phyloP scores from a whole-genome alignment of 805 yeast species.

The Pichia sporocuriosa region DNA sequence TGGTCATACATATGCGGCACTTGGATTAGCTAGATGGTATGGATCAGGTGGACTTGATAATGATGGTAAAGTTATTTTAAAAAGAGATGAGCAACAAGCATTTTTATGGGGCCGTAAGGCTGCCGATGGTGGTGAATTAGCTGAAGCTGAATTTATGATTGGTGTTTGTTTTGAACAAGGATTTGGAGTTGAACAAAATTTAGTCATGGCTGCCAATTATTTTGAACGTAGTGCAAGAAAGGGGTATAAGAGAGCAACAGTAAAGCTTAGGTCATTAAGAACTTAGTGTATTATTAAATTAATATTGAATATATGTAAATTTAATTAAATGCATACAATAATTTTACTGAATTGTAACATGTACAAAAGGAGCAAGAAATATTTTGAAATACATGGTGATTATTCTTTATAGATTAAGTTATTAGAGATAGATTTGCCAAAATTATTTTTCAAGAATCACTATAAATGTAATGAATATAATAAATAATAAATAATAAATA shows the following conservation, averaged over 20 bases:
- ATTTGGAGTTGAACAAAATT: constrained; percentile 42
- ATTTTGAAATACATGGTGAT: no score
- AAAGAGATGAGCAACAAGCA: constrained; percentile 56
- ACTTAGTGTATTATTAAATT: background rate
- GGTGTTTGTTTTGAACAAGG: constrained; percentile 67
- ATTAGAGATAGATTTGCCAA: no score
- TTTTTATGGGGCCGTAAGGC: constrained; percentile 60
- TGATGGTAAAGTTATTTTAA: constrained; percentile 30
- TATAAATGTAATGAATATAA: no score
- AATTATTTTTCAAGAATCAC: no score
- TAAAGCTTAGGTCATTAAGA: constrained; percentile 27
- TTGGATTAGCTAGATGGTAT: constrained; percentile 74
- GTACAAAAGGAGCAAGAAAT: no score
- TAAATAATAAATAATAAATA: background rate
- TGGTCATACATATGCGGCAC: constrained; percentile 61
- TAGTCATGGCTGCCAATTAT: constrained; percentile 40
- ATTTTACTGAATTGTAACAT: no score
- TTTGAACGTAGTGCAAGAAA: constrained; percentile 55
- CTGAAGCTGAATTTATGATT: constrained; percentile 61
- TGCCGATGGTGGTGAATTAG: constrained; percentile 47
- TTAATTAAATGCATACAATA: no score
- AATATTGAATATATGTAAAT: no score
- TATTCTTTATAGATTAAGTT: no score
- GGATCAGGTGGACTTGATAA: constrained; percentile 55
- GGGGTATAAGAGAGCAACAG: constrained; percentile 52